These are phyloP conservation scores for Ceratocystis colombiana DNA, from an alignment of 2,329 filamentous ascomycete species.

Conservation along the genomic window DNA sequence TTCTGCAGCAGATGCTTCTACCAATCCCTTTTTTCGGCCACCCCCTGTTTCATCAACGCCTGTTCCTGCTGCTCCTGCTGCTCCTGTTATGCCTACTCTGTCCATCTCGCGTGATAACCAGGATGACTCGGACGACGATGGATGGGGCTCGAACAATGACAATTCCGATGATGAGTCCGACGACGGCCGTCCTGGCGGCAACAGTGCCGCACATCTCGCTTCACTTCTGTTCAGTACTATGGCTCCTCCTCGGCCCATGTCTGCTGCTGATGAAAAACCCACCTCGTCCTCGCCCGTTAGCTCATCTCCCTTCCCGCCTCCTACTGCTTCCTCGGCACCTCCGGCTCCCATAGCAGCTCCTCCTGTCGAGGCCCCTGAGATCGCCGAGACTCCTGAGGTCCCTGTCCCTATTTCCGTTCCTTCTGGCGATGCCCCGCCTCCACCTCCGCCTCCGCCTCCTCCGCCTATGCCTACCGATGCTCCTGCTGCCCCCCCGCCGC, in stretches of 20 bases:
- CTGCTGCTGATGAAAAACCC: conserved; percentile 64
- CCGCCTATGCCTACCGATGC: conserved; percentile 33
- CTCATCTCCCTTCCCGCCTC: conserved; percentile 33
- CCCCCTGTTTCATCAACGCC: conserved; percentile 31
- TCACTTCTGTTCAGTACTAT: conserved; percentile 95
- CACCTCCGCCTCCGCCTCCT: conserved; percentile 29
- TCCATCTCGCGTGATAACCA: conserved; percentile 50
- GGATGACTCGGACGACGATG: conserved; percentile 60
- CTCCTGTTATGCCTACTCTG: conserved; percentile 38
- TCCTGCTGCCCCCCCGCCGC: conserved; percentile 32
- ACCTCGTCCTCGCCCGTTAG: conserved; percentile 34
- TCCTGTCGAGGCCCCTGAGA: conserved; percentile 30
- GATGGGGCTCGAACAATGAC: conserved; percentile 67
- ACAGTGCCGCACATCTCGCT: conserved; percentile 81
- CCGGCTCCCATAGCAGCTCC: conserved; percentile 35
- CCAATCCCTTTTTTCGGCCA: conserved; percentile 73
- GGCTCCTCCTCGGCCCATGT: conserved; percentile 81
- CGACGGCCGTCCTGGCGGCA: conserved; percentile 67
- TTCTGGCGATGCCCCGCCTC: conserved; percentile 29
- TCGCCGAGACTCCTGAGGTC: conserved; percentile 31
- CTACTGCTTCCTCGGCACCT: conserved; percentile 35
- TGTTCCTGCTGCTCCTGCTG: conserved; percentile 34
- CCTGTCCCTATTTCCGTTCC: conserved; percentile 29
- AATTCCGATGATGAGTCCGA: conserved; percentile 60
- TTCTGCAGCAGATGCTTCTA: conserved; percentile 52